Conservation (phyloP, 345 rosid genomes). For the Eucalyptus tenuipes region DNA sequence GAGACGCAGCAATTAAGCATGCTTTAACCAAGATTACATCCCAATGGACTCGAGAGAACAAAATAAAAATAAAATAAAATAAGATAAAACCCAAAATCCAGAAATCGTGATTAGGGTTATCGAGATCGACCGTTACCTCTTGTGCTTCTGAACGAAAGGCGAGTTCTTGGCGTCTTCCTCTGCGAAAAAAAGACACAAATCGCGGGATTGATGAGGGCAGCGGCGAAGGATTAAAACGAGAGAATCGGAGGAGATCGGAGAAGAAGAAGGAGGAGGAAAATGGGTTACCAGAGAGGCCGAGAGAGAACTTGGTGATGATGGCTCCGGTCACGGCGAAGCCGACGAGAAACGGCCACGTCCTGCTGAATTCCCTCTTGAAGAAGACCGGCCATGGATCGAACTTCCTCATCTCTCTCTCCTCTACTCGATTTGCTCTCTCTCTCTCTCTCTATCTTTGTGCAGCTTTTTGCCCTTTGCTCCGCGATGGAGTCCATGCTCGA, state of each 20-base stretch:
- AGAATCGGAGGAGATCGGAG: neutral
- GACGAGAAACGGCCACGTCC: constrained; percentile 77
- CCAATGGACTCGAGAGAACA: neutral
- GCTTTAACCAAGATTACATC: neutral
- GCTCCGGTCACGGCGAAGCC: constrained; percentile 71
- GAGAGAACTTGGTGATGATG: constrained; percentile 55
- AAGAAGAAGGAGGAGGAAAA: too few species aligned
- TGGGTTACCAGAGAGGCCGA: constrained; percentile 50
- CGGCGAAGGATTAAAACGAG: neutral
- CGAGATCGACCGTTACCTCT: constrained; percentile 13
- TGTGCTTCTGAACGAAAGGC: constrained; percentile 72
- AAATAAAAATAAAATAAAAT: fast-evolving
- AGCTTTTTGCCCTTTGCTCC: neutral
- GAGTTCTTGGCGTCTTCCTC: constrained; percentile 93
- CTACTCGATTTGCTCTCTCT: neutral
- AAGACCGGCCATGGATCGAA: constrained; percentile 28
- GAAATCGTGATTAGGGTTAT: neutral
- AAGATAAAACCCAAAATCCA: neutral
- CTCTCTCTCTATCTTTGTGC: neutral
- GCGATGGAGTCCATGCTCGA: neutral
- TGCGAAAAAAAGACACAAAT: neutral
- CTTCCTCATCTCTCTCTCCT: neutral
- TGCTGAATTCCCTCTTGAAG: constrained; percentile 74
- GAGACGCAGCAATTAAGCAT: neutral
- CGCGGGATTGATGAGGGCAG: neutral